Percentiles rank a stretch among this genome's conserved stretches.
Evolutionary conservation across 139 green algal genomes (phyloP).

Genomic region (Tetradesmus lagerheimii): DNA sequence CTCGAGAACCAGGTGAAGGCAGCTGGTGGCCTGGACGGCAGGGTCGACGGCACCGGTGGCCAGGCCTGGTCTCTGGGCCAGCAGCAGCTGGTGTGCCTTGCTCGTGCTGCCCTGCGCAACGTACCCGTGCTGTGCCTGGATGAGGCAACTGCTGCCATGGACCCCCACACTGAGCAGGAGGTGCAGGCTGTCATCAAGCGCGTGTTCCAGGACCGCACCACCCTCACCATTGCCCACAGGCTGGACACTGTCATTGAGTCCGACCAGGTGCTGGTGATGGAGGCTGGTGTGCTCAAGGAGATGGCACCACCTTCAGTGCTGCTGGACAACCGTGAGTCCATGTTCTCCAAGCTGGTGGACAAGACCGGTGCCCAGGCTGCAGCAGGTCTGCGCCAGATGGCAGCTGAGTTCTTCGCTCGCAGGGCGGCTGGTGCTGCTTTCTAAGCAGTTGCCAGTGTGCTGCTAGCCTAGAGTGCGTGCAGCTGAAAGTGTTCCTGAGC

Average conservation of each 20-base stretch:
- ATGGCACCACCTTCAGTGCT: constrained; percentile 57
- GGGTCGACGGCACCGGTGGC: constrained; percentile 54
- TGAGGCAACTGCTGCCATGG: constrained; percentile 83
- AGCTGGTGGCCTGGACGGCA: constrained; percentile 77
- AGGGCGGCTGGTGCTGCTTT: background rate
- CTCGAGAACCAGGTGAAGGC: constrained; percentile 52
- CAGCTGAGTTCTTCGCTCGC: constrained; percentile 49
- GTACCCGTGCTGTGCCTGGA: constrained; percentile 77
- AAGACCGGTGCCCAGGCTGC: constrained; percentile 56
- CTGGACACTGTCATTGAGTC: constrained; percentile 83
- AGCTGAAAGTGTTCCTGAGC: background rate
- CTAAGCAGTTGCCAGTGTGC: background rate
- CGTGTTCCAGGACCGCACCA: constrained; percentile 72
- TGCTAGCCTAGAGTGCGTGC: background rate
- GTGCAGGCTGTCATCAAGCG: constrained; percentile 71
- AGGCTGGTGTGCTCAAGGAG: constrained; percentile 73
- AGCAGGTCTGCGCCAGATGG: constrained; percentile 65
- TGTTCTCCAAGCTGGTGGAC: constrained; percentile 75
- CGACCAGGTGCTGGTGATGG: constrained; percentile 76
- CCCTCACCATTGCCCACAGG: constrained; percentile 78
- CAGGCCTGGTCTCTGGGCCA: constrained; percentile 74
- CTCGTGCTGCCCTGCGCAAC: constrained; percentile 70
- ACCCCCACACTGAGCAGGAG: constrained; percentile 77
- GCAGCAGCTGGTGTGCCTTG: constrained; percentile 84
- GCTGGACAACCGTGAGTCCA: constrained; percentile 57